Percentiles rank a stretch among this genome's conserved stretches.
Evolutionary conservation across 495 filamentous ascomycete genomes (phyloP).

Genomic region (Penicillium atrosanguineum): DNA sequence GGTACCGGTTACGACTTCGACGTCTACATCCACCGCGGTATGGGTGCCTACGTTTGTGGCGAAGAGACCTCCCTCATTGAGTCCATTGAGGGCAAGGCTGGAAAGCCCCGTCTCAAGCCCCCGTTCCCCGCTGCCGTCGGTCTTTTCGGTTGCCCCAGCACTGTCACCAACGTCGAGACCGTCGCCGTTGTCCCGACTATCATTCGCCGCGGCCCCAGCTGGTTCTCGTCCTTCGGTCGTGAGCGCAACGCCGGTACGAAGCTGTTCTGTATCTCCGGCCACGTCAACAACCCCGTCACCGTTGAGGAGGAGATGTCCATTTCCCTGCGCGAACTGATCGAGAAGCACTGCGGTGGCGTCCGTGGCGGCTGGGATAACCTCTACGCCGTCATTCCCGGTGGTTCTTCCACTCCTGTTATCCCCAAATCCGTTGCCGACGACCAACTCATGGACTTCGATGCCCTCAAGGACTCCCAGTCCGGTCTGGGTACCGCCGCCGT

Average conservation of each 20-base stretch:
- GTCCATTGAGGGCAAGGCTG: constrained; percentile 95
- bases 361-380: constrained; percentile 98
- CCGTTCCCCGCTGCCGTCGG: constrained; percentile 97
- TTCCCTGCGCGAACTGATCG: constrained; percentile 88
- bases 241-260: constrained; percentile 96
- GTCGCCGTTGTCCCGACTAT: constrained; percentile 94
- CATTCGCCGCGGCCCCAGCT: constrained; percentile 83
- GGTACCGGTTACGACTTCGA: constrained; percentile 97
- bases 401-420: constrained; percentile 92
- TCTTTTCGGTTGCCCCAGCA: constrained; percentile 95
- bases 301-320: constrained; percentile 99
- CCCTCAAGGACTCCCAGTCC: constrained; percentile 93
- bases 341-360: constrained; percentile 96
- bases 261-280: constrained; percentile 96
- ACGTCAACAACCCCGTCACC: constrained; percentile 97
- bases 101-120: constrained; percentile 97
- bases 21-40: constrained; percentile 92
- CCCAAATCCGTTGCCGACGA: constrained; percentile 84
- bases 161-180: constrained; percentile 97
- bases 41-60: constrained; percentile 95
- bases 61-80: constrained; percentile 98
- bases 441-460: constrained; percentile 99
- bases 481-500: constrained; percentile 98
- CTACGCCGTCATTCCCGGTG: constrained; percentile 90
- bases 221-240: constrained; percentile 91